These are phyloP conservation scores for Batkoa obscura DNA, from an alignment of 371 early-diverging fungal genomes.

Conservation along the genomic window DNA sequence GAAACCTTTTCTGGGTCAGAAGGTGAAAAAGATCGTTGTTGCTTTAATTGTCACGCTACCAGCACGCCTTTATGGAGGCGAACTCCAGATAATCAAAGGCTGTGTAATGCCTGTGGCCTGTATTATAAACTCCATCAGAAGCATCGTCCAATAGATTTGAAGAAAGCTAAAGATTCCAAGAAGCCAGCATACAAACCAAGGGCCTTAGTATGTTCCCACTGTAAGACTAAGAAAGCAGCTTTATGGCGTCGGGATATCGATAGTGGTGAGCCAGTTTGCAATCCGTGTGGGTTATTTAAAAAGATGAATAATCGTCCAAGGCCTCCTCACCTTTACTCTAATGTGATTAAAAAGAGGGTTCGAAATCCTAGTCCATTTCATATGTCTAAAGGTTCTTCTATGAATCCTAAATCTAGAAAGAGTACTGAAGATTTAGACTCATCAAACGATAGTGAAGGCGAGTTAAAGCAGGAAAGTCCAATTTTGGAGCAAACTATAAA, in stretches of 20 bases:
- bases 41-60: conserved; percentile 68
- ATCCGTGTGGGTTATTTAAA: conserved; percentile 90
- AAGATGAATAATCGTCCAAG: conserved; percentile 59
- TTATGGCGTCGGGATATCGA: conserved; percentile 63
- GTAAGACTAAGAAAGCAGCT: conserved; percentile 74
- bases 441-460: too few species aligned
- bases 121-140: conserved; percentile 72
- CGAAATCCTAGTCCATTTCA: not conserved
- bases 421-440: too few species aligned
- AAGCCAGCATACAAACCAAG: conserved; percentile 2
- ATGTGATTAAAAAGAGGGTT: not conserved
- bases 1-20: too few species aligned
- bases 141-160: conserved; percentile 56
- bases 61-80: conserved; percentile 89
- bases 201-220: conserved; percentile 51
- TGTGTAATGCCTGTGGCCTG: conserved; percentile 90
- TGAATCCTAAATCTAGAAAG: too few species aligned
- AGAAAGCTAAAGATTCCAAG: conserved; percentile 11
- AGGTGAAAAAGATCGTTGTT: conserved; percentile 55
- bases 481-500: too few species aligned
- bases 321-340: conserved; percentile 20
- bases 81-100: conserved; percentile 33
- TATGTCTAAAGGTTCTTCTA: too few species aligned
- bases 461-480: too few species aligned
- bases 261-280: conserved; percentile 66